A percentile compares a stretch with the other conserved stretches of the same genome.
Evolutionary conservation across 805 yeast species (phyloP).

Genomic region (Sugiyamaella floridensis): DNA sequence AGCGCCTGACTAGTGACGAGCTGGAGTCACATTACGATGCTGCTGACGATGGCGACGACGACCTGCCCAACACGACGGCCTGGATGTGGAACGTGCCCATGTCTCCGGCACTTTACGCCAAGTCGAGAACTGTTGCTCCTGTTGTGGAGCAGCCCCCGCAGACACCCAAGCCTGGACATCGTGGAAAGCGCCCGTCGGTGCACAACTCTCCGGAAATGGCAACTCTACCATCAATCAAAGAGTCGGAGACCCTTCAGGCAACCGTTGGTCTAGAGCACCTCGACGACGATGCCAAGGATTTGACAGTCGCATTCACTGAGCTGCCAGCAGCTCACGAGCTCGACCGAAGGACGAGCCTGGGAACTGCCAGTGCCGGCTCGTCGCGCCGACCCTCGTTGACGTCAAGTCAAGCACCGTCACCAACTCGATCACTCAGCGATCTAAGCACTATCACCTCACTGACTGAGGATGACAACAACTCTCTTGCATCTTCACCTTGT

Average conservation of each 20-base stretch:
- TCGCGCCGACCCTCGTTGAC: constrained; percentile 2
- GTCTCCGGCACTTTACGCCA: constrained; percentile 44
- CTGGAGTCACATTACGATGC: constrained; percentile 29
- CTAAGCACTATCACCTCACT: background rate
- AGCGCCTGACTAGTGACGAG: constrained; percentile 9
- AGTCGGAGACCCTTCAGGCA: constrained; percentile 17
- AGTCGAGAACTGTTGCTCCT: constrained; percentile 16
- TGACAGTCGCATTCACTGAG: constrained; percentile 28
- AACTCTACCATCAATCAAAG: constrained; percentile 15
- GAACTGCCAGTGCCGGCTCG: background rate
- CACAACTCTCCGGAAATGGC: constrained; percentile 5
- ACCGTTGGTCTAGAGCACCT: constrained; percentile 26
- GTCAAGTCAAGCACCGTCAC: background rate
- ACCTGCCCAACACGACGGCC: constrained; percentile 44
- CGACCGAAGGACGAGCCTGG: background rate
- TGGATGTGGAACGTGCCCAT: constrained; percentile 60
- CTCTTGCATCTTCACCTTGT: background rate
- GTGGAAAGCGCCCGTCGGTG: constrained; percentile 4
- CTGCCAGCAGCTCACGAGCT: constrained; percentile 11
- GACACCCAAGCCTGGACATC: constrained; percentile 1
- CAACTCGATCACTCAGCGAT: background rate
- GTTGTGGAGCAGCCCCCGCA: background rate
- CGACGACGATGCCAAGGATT: constrained; percentile 31
- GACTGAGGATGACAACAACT: background rate
- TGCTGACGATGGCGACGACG: constrained; percentile 42